Evolutionary conservation across 805 yeast genomes (phyloP).

Genomic region (Brettanomyces bruxellensis): DNA sequence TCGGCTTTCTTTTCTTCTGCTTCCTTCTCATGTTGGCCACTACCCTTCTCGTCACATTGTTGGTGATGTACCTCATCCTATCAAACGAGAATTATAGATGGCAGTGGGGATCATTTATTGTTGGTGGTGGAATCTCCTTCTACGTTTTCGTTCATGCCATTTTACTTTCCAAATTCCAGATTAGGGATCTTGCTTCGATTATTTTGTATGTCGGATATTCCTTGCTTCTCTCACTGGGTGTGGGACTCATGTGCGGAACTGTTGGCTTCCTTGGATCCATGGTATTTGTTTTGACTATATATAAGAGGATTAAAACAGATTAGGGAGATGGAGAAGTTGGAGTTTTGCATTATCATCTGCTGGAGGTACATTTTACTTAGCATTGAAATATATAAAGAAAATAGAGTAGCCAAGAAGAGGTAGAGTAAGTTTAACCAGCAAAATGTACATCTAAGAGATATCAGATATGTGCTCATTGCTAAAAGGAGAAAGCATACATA

Average conservation of each 20-base stretch:
- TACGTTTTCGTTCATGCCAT: constrained; percentile 83
- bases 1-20: constrained; percentile 90
- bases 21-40: constrained; percentile 75
- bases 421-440: neutral
- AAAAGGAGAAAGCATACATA: too few species aligned
- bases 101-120: constrained; percentile 90
- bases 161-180: constrained; percentile 56
- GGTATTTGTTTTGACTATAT: constrained; percentile 69
- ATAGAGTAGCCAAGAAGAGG: neutral
- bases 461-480: too few species aligned
- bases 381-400: neutral
- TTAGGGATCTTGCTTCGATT: constrained; percentile 68
- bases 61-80: constrained; percentile 74
- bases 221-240: constrained; percentile 52
- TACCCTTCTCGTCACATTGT: constrained; percentile 68
- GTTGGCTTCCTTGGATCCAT: constrained; percentile 74
- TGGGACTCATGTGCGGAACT: constrained; percentile 80
- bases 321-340: constrained; percentile 17
- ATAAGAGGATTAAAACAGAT: constrained; percentile 81
- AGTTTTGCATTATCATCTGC: neutral
- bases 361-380: neutral
- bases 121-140: constrained; percentile 82
- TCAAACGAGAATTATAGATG: constrained; percentile 91
- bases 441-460: too few species aligned
- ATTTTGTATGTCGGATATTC: constrained; percentile 82